Evolutionary conservation across 305 asterid genomes (phyloP), one percentile per base, ranked within the genome.

Genomic region (Coffea humblotiana): DNA sequence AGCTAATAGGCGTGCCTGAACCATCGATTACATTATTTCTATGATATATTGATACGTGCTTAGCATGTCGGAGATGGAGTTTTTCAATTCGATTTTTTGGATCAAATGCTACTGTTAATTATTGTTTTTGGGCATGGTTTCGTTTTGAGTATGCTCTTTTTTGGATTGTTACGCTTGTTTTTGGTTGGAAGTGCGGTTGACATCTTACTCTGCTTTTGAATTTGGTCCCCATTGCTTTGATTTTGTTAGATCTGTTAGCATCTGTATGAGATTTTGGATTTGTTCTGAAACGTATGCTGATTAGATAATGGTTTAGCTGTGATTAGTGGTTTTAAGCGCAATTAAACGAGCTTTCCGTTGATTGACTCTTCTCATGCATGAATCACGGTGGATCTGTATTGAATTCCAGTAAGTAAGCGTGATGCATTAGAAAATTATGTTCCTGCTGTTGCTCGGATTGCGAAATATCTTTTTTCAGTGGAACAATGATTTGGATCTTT

Each of bases 221-320:
- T 76, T 77, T 54, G 64, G 16, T 60, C 66, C 23, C 5, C n/a
- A n/a, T 81, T 69, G 70, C 32, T 56, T 1, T 52, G 8, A 35
- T 45, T 81, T 76, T 12, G 74, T 61, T 81, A 73, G 85, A 82
- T 82, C 85, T 82, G 18, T 45, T 29, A 66, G 72, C 66, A 77
- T 66, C 52, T 14, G 47, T 15, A 10, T 18, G 37, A 11, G 23
- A 27, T 65, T 77, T 67, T 48, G 69, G 64, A n/a, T 40, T 35
- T 61, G 84, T 71, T 82, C 79, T 78, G 79, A n/a, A 58, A 21
- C 19, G 18, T 64, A n/a, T 5, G 27, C 37, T 64, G 74, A 18
- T 40, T 25, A 13, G 66, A 49, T 8, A 19, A 65, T 23, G 43
- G 25, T 51, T 74, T 56, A 45, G 54, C 65, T 37, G 72, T n/a